These are phyloP conservation scores for Penicillium egyptiacum DNA, from an alignment of 495 filamentous ascomycete genomes.

Conservation along the genomic window DNA sequence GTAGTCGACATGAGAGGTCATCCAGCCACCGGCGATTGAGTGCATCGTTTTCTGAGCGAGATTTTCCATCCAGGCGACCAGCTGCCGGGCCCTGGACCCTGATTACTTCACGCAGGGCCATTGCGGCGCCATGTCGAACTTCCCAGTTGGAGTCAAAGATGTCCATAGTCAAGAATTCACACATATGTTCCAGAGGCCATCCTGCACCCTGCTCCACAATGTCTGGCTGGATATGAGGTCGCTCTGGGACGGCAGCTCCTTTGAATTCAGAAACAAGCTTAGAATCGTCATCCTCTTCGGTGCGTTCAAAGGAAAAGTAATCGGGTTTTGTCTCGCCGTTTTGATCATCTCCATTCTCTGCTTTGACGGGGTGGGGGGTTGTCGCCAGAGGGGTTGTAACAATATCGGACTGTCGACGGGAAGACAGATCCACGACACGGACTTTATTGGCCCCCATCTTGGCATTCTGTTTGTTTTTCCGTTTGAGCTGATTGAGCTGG, in stretches of 20 bases:
- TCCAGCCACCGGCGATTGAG: conserved; percentile 85
- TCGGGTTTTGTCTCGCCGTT: conserved; percentile 57
- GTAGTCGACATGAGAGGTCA: conserved; percentile 86
- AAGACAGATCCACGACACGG: conserved; percentile 79
- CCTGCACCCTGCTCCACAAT: conserved; percentile 66
- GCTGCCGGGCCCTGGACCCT: conserved; percentile 90
- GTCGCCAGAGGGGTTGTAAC: conserved; percentile 61
- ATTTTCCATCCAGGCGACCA: conserved; percentile 72
- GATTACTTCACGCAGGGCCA: conserved; percentile 90
- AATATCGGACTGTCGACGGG: conserved; percentile 66
- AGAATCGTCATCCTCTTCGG: conserved; percentile 75
- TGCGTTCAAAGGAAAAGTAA: conserved; percentile 83
- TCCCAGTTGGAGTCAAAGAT: conserved; percentile 95
- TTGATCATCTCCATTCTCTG: conserved; percentile 56
- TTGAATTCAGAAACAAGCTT: conserved; percentile 97
- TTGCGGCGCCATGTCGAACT: conserved; percentile 93
- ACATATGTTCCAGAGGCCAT: conserved; percentile 93
- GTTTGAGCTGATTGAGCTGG: conserved; percentile 90
- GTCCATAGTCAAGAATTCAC: conserved; percentile 88
- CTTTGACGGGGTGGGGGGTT: conserved; percentile 66
- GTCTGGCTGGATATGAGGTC: conserved; percentile 61
- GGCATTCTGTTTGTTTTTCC: conserved; percentile 81
- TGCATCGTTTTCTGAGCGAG: conserved; percentile 68
- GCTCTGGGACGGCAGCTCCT: conserved; percentile 64
- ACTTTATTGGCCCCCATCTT: conserved; percentile 87